These are phyloP conservation scores for Didymella lethalis DNA, from an alignment of 2,329 filamentous ascomycete genomes.

Conservation along the genomic window DNA sequence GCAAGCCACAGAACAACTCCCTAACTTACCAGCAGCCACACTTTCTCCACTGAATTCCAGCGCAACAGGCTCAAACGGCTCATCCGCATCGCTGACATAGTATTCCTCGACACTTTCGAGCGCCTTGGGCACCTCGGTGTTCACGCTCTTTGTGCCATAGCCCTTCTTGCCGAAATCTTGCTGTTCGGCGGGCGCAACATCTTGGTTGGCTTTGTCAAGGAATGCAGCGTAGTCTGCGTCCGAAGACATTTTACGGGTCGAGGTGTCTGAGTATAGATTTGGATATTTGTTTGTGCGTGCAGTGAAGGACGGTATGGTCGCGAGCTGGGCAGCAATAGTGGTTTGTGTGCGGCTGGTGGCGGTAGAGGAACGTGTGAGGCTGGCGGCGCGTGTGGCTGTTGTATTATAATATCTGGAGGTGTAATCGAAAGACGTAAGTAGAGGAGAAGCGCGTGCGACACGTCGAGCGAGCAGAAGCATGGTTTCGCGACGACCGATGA, in stretches of 20 bases:
- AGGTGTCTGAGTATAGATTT: neutral
- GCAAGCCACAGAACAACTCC: too few relatives aligned
- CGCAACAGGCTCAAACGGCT: conserved; percentile 81
- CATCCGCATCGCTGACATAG: conserved; percentile 84
- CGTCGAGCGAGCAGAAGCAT: conserved; percentile 28
- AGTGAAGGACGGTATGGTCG: neutral
- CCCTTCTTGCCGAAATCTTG: conserved; percentile 35
- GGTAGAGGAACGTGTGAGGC: neutral
- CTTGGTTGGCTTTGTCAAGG: conserved; percentile 84
- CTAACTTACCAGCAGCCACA: conserved; percentile 6
- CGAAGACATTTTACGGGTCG: conserved; percentile 65
- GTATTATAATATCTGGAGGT: neutral
- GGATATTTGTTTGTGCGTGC: neutral
- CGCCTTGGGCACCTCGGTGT: conserved; percentile 64
- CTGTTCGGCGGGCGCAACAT: conserved; percentile 52
- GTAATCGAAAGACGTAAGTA: neutral
- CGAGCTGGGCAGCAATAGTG: neutral
- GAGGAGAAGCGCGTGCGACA: conserved; percentile 14
- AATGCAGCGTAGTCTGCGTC: conserved; percentile 87
- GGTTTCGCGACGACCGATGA: conserved; percentile 33
- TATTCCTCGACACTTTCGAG: conserved; percentile 61
- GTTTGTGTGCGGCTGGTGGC: neutral
- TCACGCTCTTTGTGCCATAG: conserved; percentile 50
- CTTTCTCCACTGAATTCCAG: conserved; percentile 64
- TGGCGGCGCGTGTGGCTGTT: neutral